Conservation (phyloP, 768 basidiomycete genomes). For the Trametes villosa region DNA sequence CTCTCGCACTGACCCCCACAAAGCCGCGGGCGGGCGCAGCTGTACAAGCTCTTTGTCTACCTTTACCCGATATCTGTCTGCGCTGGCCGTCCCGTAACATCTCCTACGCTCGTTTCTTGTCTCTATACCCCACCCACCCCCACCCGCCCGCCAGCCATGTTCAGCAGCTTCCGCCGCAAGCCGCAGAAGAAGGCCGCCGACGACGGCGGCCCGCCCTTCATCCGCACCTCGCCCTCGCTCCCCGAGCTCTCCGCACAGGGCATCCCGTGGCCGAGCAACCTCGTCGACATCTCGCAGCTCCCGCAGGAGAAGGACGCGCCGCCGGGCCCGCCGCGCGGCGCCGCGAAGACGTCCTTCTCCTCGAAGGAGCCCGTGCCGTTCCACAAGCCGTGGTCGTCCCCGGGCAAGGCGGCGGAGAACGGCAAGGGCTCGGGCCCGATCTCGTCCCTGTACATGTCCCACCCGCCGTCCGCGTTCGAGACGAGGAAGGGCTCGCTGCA, state of each 20-base stretch:
- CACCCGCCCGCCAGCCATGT: slow-evolving; percentile 51
- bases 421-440: slow-evolving; percentile 49
- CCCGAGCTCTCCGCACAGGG: slow-evolving; percentile 77
- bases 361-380: slow-evolving; percentile 62
- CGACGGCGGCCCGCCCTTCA: slow-evolving; percentile 42
- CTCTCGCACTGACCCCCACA: no score
- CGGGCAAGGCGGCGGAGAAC: slow-evolving; percentile 25
- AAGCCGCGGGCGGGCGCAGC: neutral
- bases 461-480: slow-evolving; percentile 66
- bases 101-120: slow-evolving; percentile 33
- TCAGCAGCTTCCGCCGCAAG: slow-evolving; percentile 71
- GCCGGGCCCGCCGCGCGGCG: slow-evolving; percentile 59
- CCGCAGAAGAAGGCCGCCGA: slow-evolving; percentile 54
- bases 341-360: slow-evolving; percentile 69
- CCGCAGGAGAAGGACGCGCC: slow-evolving; percentile 46
- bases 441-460: slow-evolving; percentile 71
- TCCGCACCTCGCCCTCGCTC: slow-evolving; percentile 80
- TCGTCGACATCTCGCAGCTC: slow-evolving; percentile 74
- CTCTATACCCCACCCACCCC: slow-evolving; percentile 25
- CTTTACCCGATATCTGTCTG: slow-evolving; percentile 4
- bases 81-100: slow-evolving; percentile 21
- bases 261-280: slow-evolving; percentile 84
- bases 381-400: slow-evolving; percentile 73
- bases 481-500: slow-evolving; percentile 46
- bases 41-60: slow-evolving; percentile 11